phyloP scores from a whole-genome alignment of 2,329 filamentous ascomycete genomes.

The Aschersonia sp. region DNA sequence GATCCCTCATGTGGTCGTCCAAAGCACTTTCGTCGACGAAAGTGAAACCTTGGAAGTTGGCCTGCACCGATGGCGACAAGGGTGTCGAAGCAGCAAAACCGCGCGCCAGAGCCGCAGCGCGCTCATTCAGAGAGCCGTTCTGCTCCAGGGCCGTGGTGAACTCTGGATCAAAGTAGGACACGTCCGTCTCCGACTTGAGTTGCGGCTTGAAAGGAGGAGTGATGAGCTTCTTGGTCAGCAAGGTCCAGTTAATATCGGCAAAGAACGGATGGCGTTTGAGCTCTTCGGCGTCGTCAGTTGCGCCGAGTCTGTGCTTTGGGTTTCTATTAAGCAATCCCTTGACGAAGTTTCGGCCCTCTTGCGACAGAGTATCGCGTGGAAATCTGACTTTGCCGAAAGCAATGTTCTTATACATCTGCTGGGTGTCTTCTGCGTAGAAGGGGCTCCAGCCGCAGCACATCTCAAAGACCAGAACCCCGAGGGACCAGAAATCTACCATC shows the following conservation, averaged over 20 bases:
- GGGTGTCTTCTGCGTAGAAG: constrained; percentile 96
- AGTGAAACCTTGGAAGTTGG: constrained; percentile 96
- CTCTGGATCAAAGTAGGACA: constrained; percentile 96
- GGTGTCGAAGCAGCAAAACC: constrained; percentile 85
- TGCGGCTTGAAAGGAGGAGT: constrained; percentile 97
- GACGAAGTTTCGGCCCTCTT: constrained; percentile 93
- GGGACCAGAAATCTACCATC: constrained; percentile 99
- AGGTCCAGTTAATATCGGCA: constrained; percentile 81
- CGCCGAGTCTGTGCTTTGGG: constrained; percentile 85
- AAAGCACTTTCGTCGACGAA: constrained; percentile 97
- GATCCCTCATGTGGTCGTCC: constrained; percentile 62
- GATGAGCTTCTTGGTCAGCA: constrained; percentile 77
- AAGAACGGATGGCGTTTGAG: constrained; percentile 94
- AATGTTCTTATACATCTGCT: constrained; percentile 99
- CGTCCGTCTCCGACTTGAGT: constrained; percentile 87
- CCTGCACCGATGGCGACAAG: constrained; percentile 86
- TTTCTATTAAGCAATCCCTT: constrained; percentile 96
- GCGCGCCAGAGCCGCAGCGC: constrained; percentile 71
- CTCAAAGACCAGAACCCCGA: constrained; percentile 94
- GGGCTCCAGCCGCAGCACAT: constrained; percentile 99
- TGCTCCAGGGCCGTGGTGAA: constrained; percentile 90
- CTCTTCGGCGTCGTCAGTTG: constrained; percentile 81
- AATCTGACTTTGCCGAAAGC: constrained; percentile 97
- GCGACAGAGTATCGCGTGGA: constrained; percentile 82
- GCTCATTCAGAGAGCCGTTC: constrained; percentile 77